Percentiles rank a stretch among this genome's conserved stretches.
Conservation (phyloP, 768 basidiomycete species). For the Lactifluus echinatus region DNA sequence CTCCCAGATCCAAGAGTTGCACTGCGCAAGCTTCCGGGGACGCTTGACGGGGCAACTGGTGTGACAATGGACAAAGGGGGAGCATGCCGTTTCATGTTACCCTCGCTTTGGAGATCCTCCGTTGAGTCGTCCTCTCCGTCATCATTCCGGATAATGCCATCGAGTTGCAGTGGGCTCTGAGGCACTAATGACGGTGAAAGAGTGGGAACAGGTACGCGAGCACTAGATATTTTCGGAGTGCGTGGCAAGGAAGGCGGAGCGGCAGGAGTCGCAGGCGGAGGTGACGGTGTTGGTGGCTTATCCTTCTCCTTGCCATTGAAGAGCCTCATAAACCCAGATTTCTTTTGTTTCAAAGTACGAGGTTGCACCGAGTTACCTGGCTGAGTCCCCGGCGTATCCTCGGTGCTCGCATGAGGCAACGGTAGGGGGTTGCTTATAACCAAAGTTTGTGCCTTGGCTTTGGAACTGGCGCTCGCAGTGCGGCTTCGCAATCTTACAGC, state of each 20-base stretch:
- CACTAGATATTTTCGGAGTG: conserved; percentile 20
- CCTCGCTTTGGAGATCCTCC: not conserved
- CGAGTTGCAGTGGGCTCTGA: conserved; percentile 11
- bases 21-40: not conserved
- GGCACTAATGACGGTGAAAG: conserved; percentile 12
- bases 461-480: conserved; percentile 49
- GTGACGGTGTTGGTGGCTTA: conserved; percentile 43
- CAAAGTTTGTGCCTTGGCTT: conserved; percentile 31
- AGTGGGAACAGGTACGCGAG: conserved; percentile 21
- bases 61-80: conserved; percentile 11
- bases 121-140: not conserved
- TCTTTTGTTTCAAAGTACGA: conserved; percentile 62
- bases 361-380: conserved; percentile 18
- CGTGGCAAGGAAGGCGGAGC: conserved; percentile 8
- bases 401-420: not conserved
- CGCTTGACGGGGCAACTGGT: not conserved
- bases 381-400: not conserved
- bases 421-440: conserved; percentile 17
- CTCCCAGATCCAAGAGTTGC: not conserved
- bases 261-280: conserved; percentile 42
- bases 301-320: conserved; percentile 49
- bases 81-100: not conserved
- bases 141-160: not conserved
- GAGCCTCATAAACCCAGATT: conserved; percentile 73
- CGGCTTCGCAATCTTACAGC: conserved; percentile 38